Percentiles rank a stretch among this genome's conserved stretches.
These are phyloP conservation scores for Cucumis hystrix DNA, from an alignment of 306 rosid genomes.

Conservation along the genomic window DNA sequence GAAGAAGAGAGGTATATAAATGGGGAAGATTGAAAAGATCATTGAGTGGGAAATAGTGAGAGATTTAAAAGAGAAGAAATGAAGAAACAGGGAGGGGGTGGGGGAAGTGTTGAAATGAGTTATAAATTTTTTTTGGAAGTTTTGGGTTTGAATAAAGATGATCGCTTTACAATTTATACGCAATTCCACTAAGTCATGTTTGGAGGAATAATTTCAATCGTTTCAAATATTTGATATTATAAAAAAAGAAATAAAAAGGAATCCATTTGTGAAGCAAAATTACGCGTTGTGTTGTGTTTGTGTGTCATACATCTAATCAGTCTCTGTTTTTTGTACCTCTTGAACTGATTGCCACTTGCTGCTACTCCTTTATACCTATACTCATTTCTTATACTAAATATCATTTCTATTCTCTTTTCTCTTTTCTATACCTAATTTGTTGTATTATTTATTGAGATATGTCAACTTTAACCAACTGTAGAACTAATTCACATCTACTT, in stretches of 20 bases:
- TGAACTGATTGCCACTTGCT: neutral
- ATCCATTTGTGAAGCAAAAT: neutral
- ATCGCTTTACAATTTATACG: constrained; percentile 34
- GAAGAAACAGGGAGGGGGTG: neutral
- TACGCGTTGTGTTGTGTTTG: constrained; percentile 7
- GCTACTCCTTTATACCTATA: neutral
- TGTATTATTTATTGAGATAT: no score
- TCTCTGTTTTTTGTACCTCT: neutral
- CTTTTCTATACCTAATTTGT: neutral
- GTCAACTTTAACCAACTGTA: no score
- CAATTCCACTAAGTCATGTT: constrained; percentile 44
- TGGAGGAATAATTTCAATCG: neutral
- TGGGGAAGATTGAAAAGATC: constrained; percentile 30
- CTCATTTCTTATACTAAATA: neutral
- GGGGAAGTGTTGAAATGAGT: neutral
- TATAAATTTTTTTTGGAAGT: constrained; percentile 13
- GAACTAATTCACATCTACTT: no score
- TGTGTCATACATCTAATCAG: constrained; percentile 5
- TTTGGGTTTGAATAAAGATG: constrained; percentile 45
- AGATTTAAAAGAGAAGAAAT: neutral
- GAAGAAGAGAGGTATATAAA: constrained; percentile 48
- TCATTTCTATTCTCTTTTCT: no score
- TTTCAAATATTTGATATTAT: neutral
- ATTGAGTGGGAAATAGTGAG: constrained; percentile 23
- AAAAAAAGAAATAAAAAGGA: neutral